Evolutionary conservation across 192 early-diverging fungal species (phyloP).

Genomic region (Haplosporangium gracile): DNA sequence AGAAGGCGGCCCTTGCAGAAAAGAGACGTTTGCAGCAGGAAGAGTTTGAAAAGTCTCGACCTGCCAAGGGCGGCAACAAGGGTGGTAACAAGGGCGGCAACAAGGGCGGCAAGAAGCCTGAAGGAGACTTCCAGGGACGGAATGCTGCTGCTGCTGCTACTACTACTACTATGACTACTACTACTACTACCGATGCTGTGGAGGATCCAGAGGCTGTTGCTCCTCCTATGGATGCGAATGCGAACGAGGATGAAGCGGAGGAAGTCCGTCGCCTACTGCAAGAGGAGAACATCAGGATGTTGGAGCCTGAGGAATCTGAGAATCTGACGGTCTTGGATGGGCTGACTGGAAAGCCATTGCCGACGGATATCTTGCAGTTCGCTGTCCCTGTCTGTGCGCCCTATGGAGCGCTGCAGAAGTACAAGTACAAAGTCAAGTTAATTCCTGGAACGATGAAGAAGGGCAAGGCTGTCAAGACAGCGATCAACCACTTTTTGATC

Average conservation of each 20-base stretch:
- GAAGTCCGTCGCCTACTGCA: slow-evolving; percentile 67
- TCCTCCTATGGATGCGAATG: slow-evolving; percentile 17
- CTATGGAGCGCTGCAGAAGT: slow-evolving; percentile 85
- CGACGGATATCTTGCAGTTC: slow-evolving; percentile 83
- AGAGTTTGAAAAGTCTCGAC: slow-evolving; percentile 22
- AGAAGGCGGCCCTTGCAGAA: slow-evolving; percentile 46
- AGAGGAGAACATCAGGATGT: slow-evolving; percentile 69
- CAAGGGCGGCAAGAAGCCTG: slow-evolving; percentile 39
- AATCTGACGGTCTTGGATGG: slow-evolving; percentile 80
- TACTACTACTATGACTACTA: background rate
- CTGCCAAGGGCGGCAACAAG: slow-evolving; percentile 30
- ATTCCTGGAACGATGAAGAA: slow-evolving; percentile 91
- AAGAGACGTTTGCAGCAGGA: slow-evolving; percentile 47
- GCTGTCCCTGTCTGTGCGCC: slow-evolving; percentile 96
- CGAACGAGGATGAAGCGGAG: slow-evolving; percentile 54
- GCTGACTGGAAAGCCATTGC: slow-evolving; percentile 83
- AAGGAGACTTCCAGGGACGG: slow-evolving; percentile 13
- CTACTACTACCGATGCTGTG: background rate
- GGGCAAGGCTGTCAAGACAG: slow-evolving; percentile 80
- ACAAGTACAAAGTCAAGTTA: slow-evolving; percentile 96
- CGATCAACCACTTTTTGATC: slow-evolving; percentile 51
- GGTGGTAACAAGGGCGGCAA: slow-evolving; percentile 35
- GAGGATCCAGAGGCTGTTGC: slow-evolving; percentile 14
- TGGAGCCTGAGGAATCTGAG: slow-evolving; percentile 67
- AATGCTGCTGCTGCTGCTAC: background rate